These are phyloP conservation scores for Dactylellina sp. DNA, from an alignment of 2,329 filamentous ascomycete genomes.

Conservation along the genomic window DNA sequence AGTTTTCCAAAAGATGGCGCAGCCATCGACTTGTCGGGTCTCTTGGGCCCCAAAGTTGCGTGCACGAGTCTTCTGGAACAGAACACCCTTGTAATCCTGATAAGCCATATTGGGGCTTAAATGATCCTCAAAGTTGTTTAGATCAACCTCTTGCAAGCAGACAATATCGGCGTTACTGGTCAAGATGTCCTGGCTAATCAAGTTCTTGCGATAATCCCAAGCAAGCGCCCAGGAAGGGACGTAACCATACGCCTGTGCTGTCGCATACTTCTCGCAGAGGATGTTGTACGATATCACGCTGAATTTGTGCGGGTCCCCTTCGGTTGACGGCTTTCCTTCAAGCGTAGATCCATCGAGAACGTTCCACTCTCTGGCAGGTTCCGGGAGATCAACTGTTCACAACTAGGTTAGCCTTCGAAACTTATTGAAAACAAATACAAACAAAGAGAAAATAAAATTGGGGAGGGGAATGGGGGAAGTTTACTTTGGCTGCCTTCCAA, in stretches of 20 bases:
- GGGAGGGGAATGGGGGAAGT: constrained; percentile 62
- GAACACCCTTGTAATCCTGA: constrained; percentile 91
- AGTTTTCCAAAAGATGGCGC: constrained; percentile 95
- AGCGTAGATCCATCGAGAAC: constrained; percentile 72
- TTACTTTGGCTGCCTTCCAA: constrained; percentile 86
- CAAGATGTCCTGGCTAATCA: constrained; percentile 84
- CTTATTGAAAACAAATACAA: constrained; percentile 9
- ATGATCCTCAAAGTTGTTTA: constrained; percentile 89
- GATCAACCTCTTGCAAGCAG: constrained; percentile 92
- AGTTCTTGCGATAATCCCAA: constrained; percentile 87
- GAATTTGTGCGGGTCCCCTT: constrained; percentile 70
- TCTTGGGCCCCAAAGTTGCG: constrained; percentile 93
- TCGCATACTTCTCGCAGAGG: constrained; percentile 92
- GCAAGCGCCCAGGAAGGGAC: constrained; percentile 82
- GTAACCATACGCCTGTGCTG: constrained; percentile 86
- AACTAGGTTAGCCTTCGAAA: constrained; percentile 55
- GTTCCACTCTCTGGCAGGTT: constrained; percentile 79
- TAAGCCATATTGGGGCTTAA: constrained; percentile 88
- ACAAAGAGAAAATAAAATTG: constrained; percentile 23
- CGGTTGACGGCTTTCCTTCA: constrained; percentile 46
- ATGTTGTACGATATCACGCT: constrained; percentile 95
- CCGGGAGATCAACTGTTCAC: constrained; percentile 77
- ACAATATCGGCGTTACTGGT: constrained; percentile 86
- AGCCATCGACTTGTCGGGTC: constrained; percentile 90
- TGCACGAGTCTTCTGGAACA: constrained; percentile 88